A percentile compares a stretch with the other conserved stretches of the same genome.
Evolutionary conservation across 305 asterid genomes (phyloP).

Genomic region (Fraxinus sp.): DNA sequence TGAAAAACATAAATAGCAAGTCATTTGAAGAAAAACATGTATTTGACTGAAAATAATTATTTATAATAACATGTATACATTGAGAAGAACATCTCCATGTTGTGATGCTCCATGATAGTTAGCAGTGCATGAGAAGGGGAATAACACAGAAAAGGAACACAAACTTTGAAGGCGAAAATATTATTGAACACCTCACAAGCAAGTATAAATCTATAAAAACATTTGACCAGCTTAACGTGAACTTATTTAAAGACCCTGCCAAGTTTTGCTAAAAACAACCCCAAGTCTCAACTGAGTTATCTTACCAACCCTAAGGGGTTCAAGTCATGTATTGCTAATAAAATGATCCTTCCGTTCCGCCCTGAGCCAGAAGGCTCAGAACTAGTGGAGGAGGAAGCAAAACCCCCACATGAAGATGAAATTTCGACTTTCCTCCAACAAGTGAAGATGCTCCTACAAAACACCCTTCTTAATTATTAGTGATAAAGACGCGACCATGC

Average conservation of each 20-base stretch:
- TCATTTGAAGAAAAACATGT: constrained; percentile 2
- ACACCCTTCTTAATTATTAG: neutral
- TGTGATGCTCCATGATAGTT: neutral
- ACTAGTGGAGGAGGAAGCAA: neutral
- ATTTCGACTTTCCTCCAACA: neutral
- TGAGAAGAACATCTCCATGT: neutral
- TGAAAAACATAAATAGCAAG: constrained; percentile 1
- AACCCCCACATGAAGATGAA: neutral
- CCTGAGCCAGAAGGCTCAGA: neutral
- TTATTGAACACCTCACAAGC: neutral
- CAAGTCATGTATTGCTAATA: neutral
- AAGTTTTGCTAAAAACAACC: neutral
- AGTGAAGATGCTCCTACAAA: neutral
- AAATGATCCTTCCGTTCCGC: neutral
- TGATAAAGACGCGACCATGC: neutral
- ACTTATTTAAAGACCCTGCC: neutral
- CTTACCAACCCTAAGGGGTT: neutral
- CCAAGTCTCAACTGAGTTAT: neutral
- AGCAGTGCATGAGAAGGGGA: neutral
- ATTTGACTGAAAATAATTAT: neutral
- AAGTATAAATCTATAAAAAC: neutral
- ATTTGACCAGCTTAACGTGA: neutral
- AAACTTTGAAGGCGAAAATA: neutral
- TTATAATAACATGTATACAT: neutral
- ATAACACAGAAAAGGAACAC: neutral